These are phyloP conservation scores for Lepidium aucheri DNA, from an alignment of 345 rosid genomes.

Conservation along the genomic window DNA sequence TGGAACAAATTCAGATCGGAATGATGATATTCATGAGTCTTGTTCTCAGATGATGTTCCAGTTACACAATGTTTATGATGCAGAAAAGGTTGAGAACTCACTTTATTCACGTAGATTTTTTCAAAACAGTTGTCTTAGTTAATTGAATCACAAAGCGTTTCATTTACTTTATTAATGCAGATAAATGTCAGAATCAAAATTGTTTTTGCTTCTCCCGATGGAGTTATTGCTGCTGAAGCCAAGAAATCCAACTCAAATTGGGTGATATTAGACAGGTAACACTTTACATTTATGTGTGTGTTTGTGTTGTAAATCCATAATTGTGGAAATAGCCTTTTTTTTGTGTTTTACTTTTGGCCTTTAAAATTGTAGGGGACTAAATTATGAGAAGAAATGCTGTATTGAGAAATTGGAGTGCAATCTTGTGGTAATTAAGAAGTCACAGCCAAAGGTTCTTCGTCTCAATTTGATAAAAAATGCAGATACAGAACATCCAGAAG, in stretches of 20 bases:
- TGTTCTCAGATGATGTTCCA: slow-evolving; percentile 91
- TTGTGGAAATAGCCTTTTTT: background rate
- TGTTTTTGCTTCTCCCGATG: slow-evolving; percentile 59
- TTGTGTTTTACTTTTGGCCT: background rate
- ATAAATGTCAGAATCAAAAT: slow-evolving; percentile 80
- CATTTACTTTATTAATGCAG: slow-evolving; percentile 28
- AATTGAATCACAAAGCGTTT: background rate
- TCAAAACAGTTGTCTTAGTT: background rate
- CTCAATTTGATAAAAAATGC: slow-evolving; percentile 72
- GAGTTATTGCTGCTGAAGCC: slow-evolving; percentile 81
- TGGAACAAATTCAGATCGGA: slow-evolving; percentile 60
- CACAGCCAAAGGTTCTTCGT: slow-evolving; percentile 85
- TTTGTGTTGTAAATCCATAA: background rate
- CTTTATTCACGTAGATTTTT: background rate
- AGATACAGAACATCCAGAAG: slow-evolving; percentile 39
- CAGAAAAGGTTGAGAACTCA: slow-evolving; percentile 48
- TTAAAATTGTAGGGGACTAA: slow-evolving; percentile 43
- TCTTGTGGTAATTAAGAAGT: slow-evolving; percentile 79
- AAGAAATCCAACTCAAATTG: slow-evolving; percentile 74
- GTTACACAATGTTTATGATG: slow-evolving; percentile 83
- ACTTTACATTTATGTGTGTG: background rate
- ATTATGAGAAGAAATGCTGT: slow-evolving; percentile 74
- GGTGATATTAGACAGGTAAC: slow-evolving; percentile 88
- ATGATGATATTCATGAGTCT: slow-evolving; percentile 66
- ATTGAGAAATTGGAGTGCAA: slow-evolving; percentile 86